A percentile compares a stretch with the other conserved stretches of the same genome.
phyloP scores from a whole-genome alignment of 495 filamentous ascomycete genomes.

The Parmelia sp. region DNA sequence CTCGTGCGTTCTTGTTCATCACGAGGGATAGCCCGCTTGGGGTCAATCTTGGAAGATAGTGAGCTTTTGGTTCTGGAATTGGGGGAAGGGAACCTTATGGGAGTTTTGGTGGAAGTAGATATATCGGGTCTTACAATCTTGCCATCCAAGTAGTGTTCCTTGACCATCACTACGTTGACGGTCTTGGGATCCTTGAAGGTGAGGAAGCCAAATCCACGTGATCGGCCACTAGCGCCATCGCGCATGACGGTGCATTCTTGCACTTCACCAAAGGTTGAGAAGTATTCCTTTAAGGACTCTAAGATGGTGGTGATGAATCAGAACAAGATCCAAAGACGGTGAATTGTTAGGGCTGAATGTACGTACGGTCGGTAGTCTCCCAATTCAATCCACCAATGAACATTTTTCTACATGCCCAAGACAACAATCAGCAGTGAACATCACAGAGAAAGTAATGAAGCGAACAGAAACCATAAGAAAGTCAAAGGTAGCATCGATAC shows the following conservation, averaged over 20 bases:
- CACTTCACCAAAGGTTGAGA: slow-evolving; percentile 96
- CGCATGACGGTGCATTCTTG: slow-evolving; percentile 98
- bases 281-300: slow-evolving; percentile 98
- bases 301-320: slow-evolving; percentile 21
- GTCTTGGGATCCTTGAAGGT: slow-evolving; percentile 97
- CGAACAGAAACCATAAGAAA: background rate
- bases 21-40: slow-evolving; percentile 93
- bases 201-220: slow-evolving; percentile 92
- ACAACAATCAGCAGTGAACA: slow-evolving; percentile 18
- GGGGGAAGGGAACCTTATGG: slow-evolving; percentile 18
- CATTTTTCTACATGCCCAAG: slow-evolving; percentile 75
- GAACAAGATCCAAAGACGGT: background rate
- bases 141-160: slow-evolving; percentile 95
- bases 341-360: slow-evolving; percentile 13
- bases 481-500: background rate
- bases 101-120: slow-evolving; percentile 14
- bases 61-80: slow-evolving; percentile 22
- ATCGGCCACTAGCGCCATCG: slow-evolving; percentile 87
- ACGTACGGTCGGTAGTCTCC: slow-evolving; percentile 97
- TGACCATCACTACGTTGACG: slow-evolving; percentile 99
- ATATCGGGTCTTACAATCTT: slow-evolving; percentile 72
- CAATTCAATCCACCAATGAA: slow-evolving; percentile 98
- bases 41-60: slow-evolving; percentile 68
- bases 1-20: slow-evolving; percentile 96
- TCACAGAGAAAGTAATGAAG: background rate